Evolutionary conservation across 495 filamentous ascomycete species (phyloP), one percentile per base, ranked within the genome.

Genomic region (Pseudevernia furfuracea): DNA sequence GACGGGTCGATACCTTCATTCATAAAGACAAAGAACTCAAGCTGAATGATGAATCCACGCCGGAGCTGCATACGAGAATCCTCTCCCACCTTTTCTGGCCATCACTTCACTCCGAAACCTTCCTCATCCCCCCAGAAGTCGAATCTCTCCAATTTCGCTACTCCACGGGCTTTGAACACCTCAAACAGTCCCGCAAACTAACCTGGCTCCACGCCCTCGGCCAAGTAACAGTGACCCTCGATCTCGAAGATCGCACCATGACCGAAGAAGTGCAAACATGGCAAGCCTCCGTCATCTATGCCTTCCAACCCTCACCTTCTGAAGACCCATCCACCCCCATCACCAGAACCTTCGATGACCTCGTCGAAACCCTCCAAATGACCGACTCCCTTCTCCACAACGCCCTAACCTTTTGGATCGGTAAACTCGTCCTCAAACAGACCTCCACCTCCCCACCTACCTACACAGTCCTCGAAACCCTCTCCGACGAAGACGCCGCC

Each of bases 71-170:
- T 66, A 84, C 91, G 10, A 89, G 92, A 62, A 92, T 97, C 57
- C 78, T 97, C 7, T 96, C 91, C 1, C 84, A 89, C n/a, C 84
- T 95, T 68, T 99, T 93, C 79, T 99, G 94, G 94, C 93, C 95
- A 0, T 78, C 86, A 3, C 78, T 97, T 15, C 87, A 91, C 49
- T 84, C 88, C 25, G 89, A 92, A 67, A 79, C 80, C 32, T 97
- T 96, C 75, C 72, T 77, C 39, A 75, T 95, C 14, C 94, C 95
- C 6, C 60, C 75, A 0, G 78, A 79, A 41, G 85, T 97, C 41
- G 61, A 73, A 7, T 71, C 80, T 3, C 74, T 89, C 34, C 90
- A 92, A 73, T 74, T 83, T 59, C 77, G 75, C 30, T 98, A 96
- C 76, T 83, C 87, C 53, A 68, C 74, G 6, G 87, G 87, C n/a